A percentile compares a stretch with the other conserved stretches of the same genome.
These are phyloP conservation scores for Chlamydomonas applanata DNA, from an alignment of 139 green algal genomes.

Conservation along the genomic window DNA sequence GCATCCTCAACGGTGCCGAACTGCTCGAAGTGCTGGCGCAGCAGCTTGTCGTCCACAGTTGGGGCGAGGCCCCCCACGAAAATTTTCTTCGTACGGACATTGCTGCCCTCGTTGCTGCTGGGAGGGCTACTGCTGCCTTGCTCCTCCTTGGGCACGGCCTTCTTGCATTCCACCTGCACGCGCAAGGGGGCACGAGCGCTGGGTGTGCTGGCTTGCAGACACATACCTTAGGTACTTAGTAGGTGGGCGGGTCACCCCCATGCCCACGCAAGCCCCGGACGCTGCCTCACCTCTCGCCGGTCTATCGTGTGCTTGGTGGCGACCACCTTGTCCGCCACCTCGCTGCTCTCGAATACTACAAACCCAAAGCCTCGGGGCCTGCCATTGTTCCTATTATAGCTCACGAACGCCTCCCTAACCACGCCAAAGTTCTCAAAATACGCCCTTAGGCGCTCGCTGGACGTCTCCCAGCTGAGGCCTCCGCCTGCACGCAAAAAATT, in stretches of 20 bases:
- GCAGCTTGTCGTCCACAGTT: constrained; percentile 77
- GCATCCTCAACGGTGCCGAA: constrained; percentile 63
- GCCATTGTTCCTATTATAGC: constrained; percentile 84
- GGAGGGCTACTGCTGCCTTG: constrained; percentile 41
- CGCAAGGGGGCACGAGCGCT: background rate
- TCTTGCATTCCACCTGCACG: constrained; percentile 93
- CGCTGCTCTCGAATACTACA: constrained; percentile 84
- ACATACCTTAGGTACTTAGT: too few species aligned
- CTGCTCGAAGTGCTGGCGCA: constrained; percentile 81
- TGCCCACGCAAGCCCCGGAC: background rate
- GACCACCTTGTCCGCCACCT: constrained; percentile 88
- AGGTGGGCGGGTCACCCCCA: background rate
- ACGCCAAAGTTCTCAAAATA: constrained; percentile 91
- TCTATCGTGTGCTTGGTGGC: constrained; percentile 89
- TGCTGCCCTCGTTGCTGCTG: constrained; percentile 17
- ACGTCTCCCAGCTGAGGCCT: constrained; percentile 82
- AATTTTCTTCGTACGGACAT: constrained; percentile 75
- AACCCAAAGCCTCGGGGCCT: constrained; percentile 89
- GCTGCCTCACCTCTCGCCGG: constrained; percentile 68
- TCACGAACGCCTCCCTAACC: constrained; percentile 86
- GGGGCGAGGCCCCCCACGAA: constrained; percentile 93
- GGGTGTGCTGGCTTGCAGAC: background rate
- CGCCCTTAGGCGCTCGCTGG: constrained; percentile 43
- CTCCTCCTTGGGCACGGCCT: constrained; percentile 91
- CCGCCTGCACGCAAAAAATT: constrained; percentile 26